Percentiles rank a stretch among this genome's conserved stretches.
Evolutionary conservation across 192 early-diverging fungal species (phyloP).

Genomic region (Nowakowskiella sp.): DNA sequence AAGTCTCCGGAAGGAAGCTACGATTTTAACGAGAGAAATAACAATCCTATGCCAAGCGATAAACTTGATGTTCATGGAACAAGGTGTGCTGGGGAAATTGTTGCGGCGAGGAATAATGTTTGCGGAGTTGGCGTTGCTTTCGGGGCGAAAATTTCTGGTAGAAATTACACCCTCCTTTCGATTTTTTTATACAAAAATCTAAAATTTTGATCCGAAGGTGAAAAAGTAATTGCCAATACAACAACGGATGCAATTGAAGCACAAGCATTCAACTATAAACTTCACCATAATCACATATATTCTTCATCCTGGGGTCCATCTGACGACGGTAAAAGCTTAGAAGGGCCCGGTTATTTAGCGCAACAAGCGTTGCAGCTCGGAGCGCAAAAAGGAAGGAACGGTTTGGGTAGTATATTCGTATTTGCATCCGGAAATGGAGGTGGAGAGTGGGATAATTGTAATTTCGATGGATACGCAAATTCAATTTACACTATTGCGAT

Average conservation of each 20-base stretch:
- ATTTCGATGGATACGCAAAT: constrained; percentile 83
- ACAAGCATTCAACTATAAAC: constrained; percentile 68
- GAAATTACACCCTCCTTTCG: constrained; percentile 11
- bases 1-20: neutral
- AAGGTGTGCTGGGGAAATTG: constrained; percentile 83
- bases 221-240: constrained; percentile 62
- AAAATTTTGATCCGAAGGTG: too few relatives aligned
- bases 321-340: constrained; percentile 64
- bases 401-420: constrained; percentile 67
- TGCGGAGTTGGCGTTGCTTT: constrained; percentile 81
- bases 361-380: constrained; percentile 69
- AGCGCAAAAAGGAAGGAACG: constrained; percentile 60
- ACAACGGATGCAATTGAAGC: constrained; percentile 78
- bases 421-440: constrained; percentile 83
- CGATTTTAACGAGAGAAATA: neutral
- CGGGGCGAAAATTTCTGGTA: constrained; percentile 59
- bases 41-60: neutral
- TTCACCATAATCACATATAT: constrained; percentile 72
- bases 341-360: constrained; percentile 59
- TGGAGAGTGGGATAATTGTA: constrained; percentile 61
- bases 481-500: constrained; percentile 75
- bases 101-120: constrained; percentile 65
- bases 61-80: constrained; percentile 42
- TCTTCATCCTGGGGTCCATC: constrained; percentile 82
- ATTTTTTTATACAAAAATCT: too few relatives aligned